Evolutionary conservation across 2,329 filamentous ascomycete genomes (phyloP), one percentile per base, ranked within the genome.

Genomic region (Alternaria rosae): DNA sequence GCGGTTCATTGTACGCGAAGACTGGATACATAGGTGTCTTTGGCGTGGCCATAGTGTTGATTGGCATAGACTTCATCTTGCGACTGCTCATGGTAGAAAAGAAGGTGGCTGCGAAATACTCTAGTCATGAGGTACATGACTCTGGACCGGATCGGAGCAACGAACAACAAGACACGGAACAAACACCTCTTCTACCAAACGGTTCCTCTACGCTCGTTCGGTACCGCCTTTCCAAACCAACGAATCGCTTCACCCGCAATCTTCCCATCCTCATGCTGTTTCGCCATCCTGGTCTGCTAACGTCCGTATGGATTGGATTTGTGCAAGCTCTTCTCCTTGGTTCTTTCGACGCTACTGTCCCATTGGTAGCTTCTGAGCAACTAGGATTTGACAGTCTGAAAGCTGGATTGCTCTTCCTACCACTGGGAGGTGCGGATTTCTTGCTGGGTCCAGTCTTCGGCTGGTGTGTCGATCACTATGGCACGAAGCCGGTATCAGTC

Each of bases 41-140:
- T 71, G 84, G 82, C 0, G 76, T 89, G 23, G 85, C 83, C 0
- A 81, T 87, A 50, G 84, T 79, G 0, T 74, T 90, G 9, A 72
- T 91, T 1, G 82, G 70, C 0, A 62, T 90, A 15, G 88, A 91
- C 72, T 85, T 90, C 61, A 57, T 86, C 21, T 85, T 90, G 82
- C 84, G 89, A 12, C 68, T 88, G 0, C 72, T 87, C 6, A 82
- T 91, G 54, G 82, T 91, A n/a, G 88, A 91, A 75, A 89, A 88
- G 76, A 88, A 86, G 70, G 81, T 83, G 1, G 87, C 87, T 0
- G 75, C 74, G 9, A 80, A 79, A 62, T 87, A 85, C 55, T 17
- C 64, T 65, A 30, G 10, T 54, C 61, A 56, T 57, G 70, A 43
- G 53, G 59, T 55, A 66, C 13, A 32, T 30, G 30, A 26, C 8